Percentiles rank a stretch among this genome's conserved stretches.
Conservation (phyloP, 192 early-diverging fungal species). For the Globomyces pollinis-pini region DNA sequence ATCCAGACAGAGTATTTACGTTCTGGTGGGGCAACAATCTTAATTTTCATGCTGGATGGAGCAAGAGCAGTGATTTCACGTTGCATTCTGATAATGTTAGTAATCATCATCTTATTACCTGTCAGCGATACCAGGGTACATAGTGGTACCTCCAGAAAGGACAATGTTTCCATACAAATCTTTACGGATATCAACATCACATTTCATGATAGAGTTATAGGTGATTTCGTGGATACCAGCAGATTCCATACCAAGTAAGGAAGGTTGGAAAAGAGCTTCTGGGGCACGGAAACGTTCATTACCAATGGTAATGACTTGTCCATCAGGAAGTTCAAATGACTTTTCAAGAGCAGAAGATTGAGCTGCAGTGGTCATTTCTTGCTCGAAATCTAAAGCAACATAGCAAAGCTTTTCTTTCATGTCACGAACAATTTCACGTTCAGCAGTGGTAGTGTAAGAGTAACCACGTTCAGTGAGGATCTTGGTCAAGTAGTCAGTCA, state of each 20-base stretch:
- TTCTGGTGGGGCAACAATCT: constrained; percentile 97
- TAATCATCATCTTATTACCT: constrained; percentile 36
- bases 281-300: constrained; percentile 97
- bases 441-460: constrained; percentile 90
- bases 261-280: constrained; percentile 97
- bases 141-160: constrained; percentile 92
- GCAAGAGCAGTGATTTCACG: constrained; percentile 94
- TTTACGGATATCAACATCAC: constrained; percentile 93
- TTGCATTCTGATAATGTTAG: no score
- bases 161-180: constrained; percentile 96
- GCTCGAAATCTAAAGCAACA: constrained; percentile 94
- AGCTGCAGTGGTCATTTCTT: constrained; percentile 93
- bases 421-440: constrained; percentile 97
- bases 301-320: constrained; percentile 95
- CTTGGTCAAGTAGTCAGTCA: constrained; percentile 90
- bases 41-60: constrained; percentile 93
- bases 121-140: constrained; percentile 96
- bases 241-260: constrained; percentile 81
- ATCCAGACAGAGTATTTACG: constrained; percentile 99
- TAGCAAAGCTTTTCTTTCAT: constrained; percentile 99
- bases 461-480: constrained; percentile 95
- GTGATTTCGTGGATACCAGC: constrained; percentile 95
- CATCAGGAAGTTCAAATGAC: constrained; percentile 97
- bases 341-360: constrained; percentile 90
- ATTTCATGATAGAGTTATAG: constrained; percentile 96